Evolutionary conservation across 2,329 filamentous ascomycete genomes (phyloP), one percentile per base, ranked within the genome.

Genomic region (Helicocarpus griseus): DNA sequence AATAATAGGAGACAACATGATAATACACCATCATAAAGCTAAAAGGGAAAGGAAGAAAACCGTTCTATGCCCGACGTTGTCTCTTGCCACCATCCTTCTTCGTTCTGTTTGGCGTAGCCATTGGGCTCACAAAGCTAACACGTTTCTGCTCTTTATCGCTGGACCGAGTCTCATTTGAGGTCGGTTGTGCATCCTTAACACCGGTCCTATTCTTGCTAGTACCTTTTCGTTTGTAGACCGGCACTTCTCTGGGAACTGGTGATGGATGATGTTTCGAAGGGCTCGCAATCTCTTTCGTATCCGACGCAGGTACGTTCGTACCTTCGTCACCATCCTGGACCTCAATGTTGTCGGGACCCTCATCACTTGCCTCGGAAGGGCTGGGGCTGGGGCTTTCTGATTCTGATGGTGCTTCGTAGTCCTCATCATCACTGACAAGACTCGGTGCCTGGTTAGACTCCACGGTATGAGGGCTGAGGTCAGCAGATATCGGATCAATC

Each of bases 381-480:
- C 65, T 67, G 1, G 71, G 66, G 13, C 64, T 67, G 24, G 81
- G 81, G 4, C 81, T 83, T 40, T 75, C 73, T 0, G 80, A 85
- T 43, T 85, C 81, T 1, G 83, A 87, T 51, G 85, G 69, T 13
- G 63, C 83, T 58, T 86, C 85, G 61, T 86, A 87, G 63, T 89
- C 86, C 59, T 85, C 63, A 62, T 89, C 85, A 67, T 90, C 86
- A 68, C 85, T 88, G 62, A 89, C 85, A 46, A 90, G 76, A 60
- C 85, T 89, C 21, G 86, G 86, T 7, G 86, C 85, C 58, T 87
- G 86, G 66, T 88, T 88, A 65, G 84, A 86, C 48, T 83, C 76
- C 41, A 83, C 69, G 0, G 83, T 85, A 60, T 82, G 81, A 4
- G 85, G 85, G 60, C 83, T 87, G 52, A 87, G 68, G 50, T 86